A percentile compares a stretch with the other conserved stretches of the same genome.
Evolutionary conservation across 2,329 filamentous ascomycete genomes (phyloP).

Genomic region (Cadophora luteo-olivacea): DNA sequence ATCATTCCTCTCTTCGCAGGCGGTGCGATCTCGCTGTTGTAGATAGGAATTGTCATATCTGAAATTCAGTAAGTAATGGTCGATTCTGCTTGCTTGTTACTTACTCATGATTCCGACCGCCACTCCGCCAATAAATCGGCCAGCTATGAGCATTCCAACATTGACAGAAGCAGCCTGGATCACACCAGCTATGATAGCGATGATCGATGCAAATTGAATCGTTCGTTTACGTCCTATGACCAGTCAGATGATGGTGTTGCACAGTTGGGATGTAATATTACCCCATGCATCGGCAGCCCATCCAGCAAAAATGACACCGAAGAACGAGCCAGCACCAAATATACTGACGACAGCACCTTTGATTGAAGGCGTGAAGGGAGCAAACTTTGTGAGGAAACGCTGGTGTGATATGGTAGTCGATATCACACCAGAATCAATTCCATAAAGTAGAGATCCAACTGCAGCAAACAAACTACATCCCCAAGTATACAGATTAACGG

Average conservation of each 20-base stretch:
- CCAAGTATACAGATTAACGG: neutral
- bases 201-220: neutral
- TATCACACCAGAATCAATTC: neutral
- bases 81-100: neutral
- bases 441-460: neutral
- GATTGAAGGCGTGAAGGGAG: neutral
- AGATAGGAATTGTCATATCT: slow-evolving; percentile 40
- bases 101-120: neutral
- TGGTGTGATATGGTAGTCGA: neutral
- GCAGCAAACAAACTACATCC: neutral
- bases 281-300: neutral
- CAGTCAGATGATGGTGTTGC: neutral
- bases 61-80: neutral
- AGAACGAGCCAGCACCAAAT: neutral
- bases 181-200: neutral
- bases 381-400: neutral
- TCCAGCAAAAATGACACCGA: neutral
- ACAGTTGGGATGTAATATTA: neutral
- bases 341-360: slow-evolving; percentile 1
- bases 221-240: neutral
- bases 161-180: neutral
- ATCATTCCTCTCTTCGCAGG: slow-evolving; percentile 15
- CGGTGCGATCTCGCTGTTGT: slow-evolving; percentile 13
- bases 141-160: neutral
- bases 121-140: neutral